phyloP scores from a whole-genome alignment of 495 filamentous ascomycete genomes.

The Penicillium nucicola region DNA sequence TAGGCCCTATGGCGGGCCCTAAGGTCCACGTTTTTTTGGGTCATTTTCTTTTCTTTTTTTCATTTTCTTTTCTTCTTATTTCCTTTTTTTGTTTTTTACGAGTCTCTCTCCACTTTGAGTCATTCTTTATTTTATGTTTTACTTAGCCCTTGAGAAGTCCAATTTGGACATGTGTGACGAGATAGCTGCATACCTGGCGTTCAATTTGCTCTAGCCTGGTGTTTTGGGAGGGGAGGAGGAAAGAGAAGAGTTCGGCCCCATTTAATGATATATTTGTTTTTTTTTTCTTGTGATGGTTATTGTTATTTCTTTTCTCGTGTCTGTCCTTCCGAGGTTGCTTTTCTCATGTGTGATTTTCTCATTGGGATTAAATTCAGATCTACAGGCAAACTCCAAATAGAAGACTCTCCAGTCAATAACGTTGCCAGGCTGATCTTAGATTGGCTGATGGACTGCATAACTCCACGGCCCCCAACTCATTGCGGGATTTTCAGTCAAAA shows the following conservation, averaged over 20 bases:
- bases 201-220: constrained; percentile 5
- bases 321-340: background rate
- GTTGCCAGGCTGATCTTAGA: background rate
- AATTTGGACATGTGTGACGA: constrained; percentile 5
- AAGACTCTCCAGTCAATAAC: background rate
- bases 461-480: constrained; percentile 8
- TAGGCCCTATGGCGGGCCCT: background rate
- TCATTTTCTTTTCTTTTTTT: constrained; percentile 6
- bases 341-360: no score
- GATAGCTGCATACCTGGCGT: constrained; percentile 8
- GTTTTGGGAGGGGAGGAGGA: no score
- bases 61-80: no score
- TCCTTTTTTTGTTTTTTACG: constrained; percentile 4
- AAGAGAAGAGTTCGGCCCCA: constrained; percentile 1
- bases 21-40: constrained; percentile 1
- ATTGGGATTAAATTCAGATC: constrained; percentile 3
- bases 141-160: background rate
- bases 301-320: background rate
- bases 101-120: background rate
- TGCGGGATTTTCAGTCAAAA: background rate
- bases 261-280: background rate
- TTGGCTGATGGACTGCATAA: constrained; percentile 1
- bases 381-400: background rate
- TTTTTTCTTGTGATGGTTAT: background rate
- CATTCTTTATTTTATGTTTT: background rate